Evolutionary conservation across 257 asterid species (phyloP).

Genomic region (Datura wrightii): DNA sequence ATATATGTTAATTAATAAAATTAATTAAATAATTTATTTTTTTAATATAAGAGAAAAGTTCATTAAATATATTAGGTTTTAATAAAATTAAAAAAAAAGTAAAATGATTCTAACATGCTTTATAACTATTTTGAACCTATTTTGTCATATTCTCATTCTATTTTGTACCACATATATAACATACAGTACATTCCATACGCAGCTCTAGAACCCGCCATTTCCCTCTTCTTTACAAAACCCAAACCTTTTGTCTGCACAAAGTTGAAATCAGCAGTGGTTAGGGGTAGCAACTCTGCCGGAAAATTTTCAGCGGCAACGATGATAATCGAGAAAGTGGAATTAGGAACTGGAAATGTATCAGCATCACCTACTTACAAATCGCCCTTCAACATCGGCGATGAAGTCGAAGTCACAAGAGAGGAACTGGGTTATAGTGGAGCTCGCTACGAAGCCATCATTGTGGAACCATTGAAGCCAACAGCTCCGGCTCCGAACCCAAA

Average conservation of each 20-base stretch:
- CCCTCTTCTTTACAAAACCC: background rate
- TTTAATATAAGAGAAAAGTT: too few relatives aligned
- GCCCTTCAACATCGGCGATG: slow-evolving; percentile 10
- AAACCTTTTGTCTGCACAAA: background rate
- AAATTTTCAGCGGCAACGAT: background rate
- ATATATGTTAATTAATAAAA: too few relatives aligned
- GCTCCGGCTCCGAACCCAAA: background rate
- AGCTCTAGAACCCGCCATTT: slow-evolving; percentile 10
- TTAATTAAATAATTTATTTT: too few relatives aligned
- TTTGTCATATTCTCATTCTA: background rate
- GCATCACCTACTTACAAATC: background rate
- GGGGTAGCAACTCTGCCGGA: background rate
- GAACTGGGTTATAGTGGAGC: slow-evolving; percentile 25
- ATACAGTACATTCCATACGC: background rate
- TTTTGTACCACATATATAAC: background rate
- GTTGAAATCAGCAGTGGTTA: background rate
- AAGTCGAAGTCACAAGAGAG: slow-evolving; percentile 13
- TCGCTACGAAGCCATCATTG: background rate
- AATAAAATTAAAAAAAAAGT: background rate
- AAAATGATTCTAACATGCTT: too few relatives aligned
- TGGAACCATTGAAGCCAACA: slow-evolving; percentile 3
- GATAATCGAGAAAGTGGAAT: background rate
- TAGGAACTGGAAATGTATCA: background rate
- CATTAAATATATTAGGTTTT: background rate
- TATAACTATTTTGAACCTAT: background rate